These are phyloP conservation scores for Penicillium sp. DNA, from an alignment of 2,329 filamentous ascomycete species.

Conservation along the genomic window DNA sequence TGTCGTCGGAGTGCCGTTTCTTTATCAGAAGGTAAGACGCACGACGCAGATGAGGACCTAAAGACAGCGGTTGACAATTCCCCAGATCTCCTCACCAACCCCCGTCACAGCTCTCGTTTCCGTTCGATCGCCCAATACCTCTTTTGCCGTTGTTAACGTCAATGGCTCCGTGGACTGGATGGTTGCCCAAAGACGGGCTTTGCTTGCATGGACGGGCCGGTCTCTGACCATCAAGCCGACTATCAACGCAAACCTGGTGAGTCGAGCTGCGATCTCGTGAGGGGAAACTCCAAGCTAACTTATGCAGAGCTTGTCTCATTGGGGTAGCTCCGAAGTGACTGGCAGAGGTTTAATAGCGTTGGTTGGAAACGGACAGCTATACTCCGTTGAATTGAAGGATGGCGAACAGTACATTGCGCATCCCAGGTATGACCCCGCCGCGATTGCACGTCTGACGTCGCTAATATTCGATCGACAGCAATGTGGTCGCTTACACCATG, in stretches of 20 bases:
- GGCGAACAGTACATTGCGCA: slow-evolving; percentile 91
- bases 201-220: slow-evolving; percentile 96
- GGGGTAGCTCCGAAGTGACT: slow-evolving; percentile 86
- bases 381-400: slow-evolving; percentile 75
- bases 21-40: slow-evolving; percentile 69
- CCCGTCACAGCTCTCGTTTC: slow-evolving; percentile 86
- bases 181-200: slow-evolving; percentile 78
- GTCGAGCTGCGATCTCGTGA: slow-evolving; percentile 14
- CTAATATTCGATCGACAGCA: slow-evolving; percentile 50
- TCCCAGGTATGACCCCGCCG: slow-evolving; percentile 55
- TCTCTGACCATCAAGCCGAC: slow-evolving; percentile 74
- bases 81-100: slow-evolving; percentile 75
- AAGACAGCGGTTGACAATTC: slow-evolving; percentile 13
- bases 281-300: slow-evolving; percentile 37
- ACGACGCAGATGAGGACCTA: neutral
- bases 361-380: slow-evolving; percentile 83
- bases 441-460: neutral
- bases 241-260: slow-evolving; percentile 68
- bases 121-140: slow-evolving; percentile 81
- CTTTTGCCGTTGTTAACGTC: slow-evolving; percentile 82
- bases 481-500: slow-evolving; percentile 87
- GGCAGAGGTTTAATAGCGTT: slow-evolving; percentile 84
- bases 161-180: slow-evolving; percentile 97
- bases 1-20: slow-evolving; percentile 81
- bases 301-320: slow-evolving; percentile 69